phyloP scores from a whole-genome alignment of 306 rosid species.

The Cicer arietinum region DNA sequence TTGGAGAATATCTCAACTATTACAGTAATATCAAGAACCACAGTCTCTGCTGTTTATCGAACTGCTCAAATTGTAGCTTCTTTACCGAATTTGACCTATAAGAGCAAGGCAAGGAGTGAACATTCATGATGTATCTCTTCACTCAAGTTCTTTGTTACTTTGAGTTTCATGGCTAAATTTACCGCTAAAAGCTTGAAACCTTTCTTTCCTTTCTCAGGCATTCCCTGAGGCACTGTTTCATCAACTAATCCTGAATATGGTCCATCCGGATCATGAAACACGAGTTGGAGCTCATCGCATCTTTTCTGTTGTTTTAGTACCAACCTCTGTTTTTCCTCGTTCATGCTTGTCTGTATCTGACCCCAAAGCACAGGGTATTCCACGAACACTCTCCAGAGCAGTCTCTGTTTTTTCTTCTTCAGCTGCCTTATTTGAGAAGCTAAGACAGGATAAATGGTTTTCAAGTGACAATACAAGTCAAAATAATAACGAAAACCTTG shows the following conservation, averaged over 20 bases:
- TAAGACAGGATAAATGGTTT: slow-evolving; percentile 59
- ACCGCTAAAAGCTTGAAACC: slow-evolving; percentile 17
- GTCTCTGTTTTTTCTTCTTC: slow-evolving; percentile 92
- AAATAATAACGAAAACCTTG: slow-evolving; percentile 44
- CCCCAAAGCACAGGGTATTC: slow-evolving; percentile 56
- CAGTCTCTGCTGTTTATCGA: slow-evolving; percentile 69
- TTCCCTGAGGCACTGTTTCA: slow-evolving; percentile 95
- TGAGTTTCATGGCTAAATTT: slow-evolving; percentile 43
- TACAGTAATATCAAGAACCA: slow-evolving; percentile 70
- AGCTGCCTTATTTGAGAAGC: slow-evolving; percentile 87
- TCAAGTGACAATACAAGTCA: slow-evolving; percentile 54
- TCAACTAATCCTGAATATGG: slow-evolving; percentile 83
- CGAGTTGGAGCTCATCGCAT: slow-evolving; percentile 84
- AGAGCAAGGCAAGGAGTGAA: slow-evolving; percentile 74
- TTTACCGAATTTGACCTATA: slow-evolving; percentile 70
- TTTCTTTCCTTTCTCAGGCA: slow-evolving; percentile 56
- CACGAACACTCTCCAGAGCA: slow-evolving; percentile 78
- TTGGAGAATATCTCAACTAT: slow-evolving; percentile 71
- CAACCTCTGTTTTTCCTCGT: slow-evolving; percentile 70
- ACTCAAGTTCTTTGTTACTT: slow-evolving; percentile 24
- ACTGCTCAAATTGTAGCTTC: slow-evolving; percentile 87
- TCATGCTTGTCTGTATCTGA: slow-evolving; percentile 46
- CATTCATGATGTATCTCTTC: slow-evolving; percentile 21
- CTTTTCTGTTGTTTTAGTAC: slow-evolving; percentile 87
- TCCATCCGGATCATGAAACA: slow-evolving; percentile 89